Evolutionary conservation across 768 basidiomycete genomes (phyloP).

Genomic region (Chlorophyllum brunneum): DNA sequence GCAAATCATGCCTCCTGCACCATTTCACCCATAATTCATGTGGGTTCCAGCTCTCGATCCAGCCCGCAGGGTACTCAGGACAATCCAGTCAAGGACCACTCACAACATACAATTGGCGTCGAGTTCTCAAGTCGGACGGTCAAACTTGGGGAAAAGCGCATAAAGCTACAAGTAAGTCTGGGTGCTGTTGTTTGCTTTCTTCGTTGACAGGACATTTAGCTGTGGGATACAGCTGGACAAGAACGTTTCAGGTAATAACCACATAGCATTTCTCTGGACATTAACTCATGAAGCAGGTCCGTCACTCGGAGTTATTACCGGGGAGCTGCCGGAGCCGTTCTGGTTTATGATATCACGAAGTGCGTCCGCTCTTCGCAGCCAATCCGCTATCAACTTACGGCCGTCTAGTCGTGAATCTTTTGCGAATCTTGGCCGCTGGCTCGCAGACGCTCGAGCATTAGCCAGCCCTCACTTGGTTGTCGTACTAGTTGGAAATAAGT

Average conservation of each 20-base stretch:
- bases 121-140: conserved; percentile 96
- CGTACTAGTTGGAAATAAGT: conserved; percentile 93
- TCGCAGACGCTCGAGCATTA: conserved; percentile 89
- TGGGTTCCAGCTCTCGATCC: conserved; percentile 37
- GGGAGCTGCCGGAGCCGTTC: conserved; percentile 86
- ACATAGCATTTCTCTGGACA: not conserved
- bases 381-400: conserved; percentile 14
- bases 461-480: conserved; percentile 89
- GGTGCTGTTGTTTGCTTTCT: conserved; percentile 10
- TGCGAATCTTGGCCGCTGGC: conserved; percentile 78
- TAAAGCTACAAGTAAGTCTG: conserved; percentile 83
- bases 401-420: conserved; percentile 79
- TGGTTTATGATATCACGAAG: conserved; percentile 95
- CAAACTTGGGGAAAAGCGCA: conserved; percentile 88
- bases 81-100: conserved; percentile 86
- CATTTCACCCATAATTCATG: conserved; percentile 96
- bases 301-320: conserved; percentile 96
- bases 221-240: conserved; percentile 98
- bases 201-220: conserved; percentile 34
- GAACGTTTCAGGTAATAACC: conserved; percentile 77
- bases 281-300: conserved; percentile 44
- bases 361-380: conserved; percentile 26
- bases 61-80: conserved; percentile 14
- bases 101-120: conserved; percentile 97
- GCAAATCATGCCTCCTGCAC: conserved; percentile 95